Percentiles rank a stretch among this genome's conserved stretches.
Conservation (phyloP, 2,329 filamentous ascomycete species). For the Aaosphaeria arxii region DNA sequence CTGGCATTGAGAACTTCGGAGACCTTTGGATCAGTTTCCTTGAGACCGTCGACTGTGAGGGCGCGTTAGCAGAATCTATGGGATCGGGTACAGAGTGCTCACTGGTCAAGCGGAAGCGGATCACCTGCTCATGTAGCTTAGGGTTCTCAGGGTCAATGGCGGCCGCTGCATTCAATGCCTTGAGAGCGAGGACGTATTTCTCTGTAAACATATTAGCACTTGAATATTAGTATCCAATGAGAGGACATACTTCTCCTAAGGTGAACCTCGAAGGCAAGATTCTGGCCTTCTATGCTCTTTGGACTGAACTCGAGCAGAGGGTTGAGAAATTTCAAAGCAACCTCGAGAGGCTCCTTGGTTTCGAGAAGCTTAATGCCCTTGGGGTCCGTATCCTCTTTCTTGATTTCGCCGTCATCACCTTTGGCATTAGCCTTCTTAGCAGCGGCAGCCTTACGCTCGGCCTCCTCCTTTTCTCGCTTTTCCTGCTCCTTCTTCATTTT, state of each 20-base stretch:
- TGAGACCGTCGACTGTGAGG: conserved; percentile 21
- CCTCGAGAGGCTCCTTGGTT: conserved; percentile 77
- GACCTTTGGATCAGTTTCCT: conserved; percentile 62
- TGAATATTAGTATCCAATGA: not conserved
- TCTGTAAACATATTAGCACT: conserved; percentile 48
- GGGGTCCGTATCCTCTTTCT: conserved; percentile 90
- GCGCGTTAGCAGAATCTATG: not conserved
- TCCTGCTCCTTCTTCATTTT: conserved; percentile 78
- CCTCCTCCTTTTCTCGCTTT: conserved; percentile 73
- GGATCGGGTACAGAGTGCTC: conserved; percentile 11
- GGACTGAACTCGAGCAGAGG: conserved; percentile 82
- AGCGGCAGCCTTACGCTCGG: conserved; percentile 78
- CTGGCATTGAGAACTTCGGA: conserved; percentile 67
- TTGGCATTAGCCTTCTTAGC: conserved; percentile 54
- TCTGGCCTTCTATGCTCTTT: conserved; percentile 76
- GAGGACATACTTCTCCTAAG: conserved; percentile 68
- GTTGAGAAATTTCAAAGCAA: conserved; percentile 80
- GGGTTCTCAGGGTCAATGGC: conserved; percentile 67
- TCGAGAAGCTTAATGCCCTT: conserved; percentile 75
- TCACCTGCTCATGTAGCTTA: conserved; percentile 70
- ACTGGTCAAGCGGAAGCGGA: conserved; percentile 64
- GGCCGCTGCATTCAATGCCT: conserved; percentile 74
- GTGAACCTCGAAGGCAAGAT: conserved; percentile 86
- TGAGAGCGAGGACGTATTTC: conserved; percentile 83
- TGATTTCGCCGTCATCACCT: conserved; percentile 61